Conservation (phyloP, 345 rosid species). For the Aegle marmelos region DNA sequence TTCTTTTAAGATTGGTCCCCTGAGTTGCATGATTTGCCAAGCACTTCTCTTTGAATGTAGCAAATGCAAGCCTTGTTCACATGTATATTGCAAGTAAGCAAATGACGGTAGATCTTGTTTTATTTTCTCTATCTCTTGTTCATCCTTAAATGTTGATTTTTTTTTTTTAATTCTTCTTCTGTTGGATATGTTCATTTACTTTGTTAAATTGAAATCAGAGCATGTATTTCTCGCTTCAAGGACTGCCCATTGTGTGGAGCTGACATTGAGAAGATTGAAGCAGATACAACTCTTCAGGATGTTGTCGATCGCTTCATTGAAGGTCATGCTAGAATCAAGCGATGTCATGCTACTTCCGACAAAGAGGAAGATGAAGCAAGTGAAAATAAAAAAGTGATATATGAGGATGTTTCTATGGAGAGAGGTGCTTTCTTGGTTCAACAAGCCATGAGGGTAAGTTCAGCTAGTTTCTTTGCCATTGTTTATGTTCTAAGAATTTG, state of each 20-base stretch:
- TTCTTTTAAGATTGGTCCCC: conserved; percentile 91
- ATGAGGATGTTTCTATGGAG: conserved; percentile 93
- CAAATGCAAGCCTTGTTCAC: conserved; percentile 91
- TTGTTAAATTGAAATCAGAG: conserved; percentile 36
- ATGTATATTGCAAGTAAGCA: conserved; percentile 84
- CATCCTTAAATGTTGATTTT: background rate
- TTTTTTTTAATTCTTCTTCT: background rate
- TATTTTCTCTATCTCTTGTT: background rate
- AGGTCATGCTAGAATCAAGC: conserved; percentile 95
- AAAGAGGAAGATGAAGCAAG: conserved; percentile 44
- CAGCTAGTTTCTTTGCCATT: background rate
- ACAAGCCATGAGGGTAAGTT: conserved; percentile 95
- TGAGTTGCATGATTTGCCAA: conserved; percentile 89
- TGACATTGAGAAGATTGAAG: conserved; percentile 78
- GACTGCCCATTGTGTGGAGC: conserved; percentile 98
- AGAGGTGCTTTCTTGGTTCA: conserved; percentile 96
- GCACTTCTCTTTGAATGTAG: conserved; percentile 73
- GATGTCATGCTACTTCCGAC: conserved; percentile 51
- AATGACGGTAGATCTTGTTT: background rate
- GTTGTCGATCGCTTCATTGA: conserved; percentile 84
- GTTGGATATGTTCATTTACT: background rate
- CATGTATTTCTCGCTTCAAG: conserved; percentile 67
- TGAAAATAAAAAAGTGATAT: conserved; percentile 57
- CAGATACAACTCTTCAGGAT: conserved; percentile 69
- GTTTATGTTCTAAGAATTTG: background rate